These are phyloP conservation scores for Amyloporia xantha DNA, from an alignment of 768 basidiomycete genomes.

Conservation along the genomic window DNA sequence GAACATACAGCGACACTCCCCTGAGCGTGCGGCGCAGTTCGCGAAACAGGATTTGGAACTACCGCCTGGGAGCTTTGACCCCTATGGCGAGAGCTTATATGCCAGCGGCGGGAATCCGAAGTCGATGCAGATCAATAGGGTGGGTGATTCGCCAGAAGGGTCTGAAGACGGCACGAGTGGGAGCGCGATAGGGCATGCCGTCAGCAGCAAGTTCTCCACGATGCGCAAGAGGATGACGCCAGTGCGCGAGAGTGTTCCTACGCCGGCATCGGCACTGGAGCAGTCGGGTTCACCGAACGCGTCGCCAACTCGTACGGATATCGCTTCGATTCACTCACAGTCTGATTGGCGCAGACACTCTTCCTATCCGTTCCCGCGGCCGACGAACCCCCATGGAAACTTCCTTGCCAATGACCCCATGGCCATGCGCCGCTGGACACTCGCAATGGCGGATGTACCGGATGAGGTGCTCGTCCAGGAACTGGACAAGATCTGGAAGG, in stretches of 20 bases:
- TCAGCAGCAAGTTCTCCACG: slow-evolving; percentile 1
- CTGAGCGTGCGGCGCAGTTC: not conserved
- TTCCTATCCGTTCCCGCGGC: not conserved
- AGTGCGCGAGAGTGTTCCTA: not conserved
- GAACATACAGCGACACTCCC: slow-evolving; percentile 1
- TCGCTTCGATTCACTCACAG: not conserved
- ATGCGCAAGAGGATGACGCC: slow-evolving; percentile 2
- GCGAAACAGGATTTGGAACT: not conserved
- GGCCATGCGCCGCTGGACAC: slow-evolving; percentile 25
- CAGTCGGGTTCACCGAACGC: no score
- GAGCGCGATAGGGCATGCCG: slow-evolving; percentile 1
- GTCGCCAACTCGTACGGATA: not conserved
- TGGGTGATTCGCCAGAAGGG: not conserved
- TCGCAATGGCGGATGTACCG: slow-evolving; percentile 27
- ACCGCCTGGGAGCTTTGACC: not conserved
- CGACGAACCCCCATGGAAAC: not conserved
- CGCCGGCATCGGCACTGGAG: not conserved
- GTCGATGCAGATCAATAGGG: not conserved
- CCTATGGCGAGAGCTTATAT: slow-evolving; percentile 2
- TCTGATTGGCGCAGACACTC: not conserved
- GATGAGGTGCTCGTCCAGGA: slow-evolving; percentile 27
- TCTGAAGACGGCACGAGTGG: not conserved
- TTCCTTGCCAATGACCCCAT: slow-evolving; percentile 14
- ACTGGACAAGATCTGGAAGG: slow-evolving; percentile 23
- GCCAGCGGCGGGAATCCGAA: slow-evolving; percentile 4